Conservation (phyloP, 192 early-diverging fungal species). For the Bifiguratus adelaidae region DNA sequence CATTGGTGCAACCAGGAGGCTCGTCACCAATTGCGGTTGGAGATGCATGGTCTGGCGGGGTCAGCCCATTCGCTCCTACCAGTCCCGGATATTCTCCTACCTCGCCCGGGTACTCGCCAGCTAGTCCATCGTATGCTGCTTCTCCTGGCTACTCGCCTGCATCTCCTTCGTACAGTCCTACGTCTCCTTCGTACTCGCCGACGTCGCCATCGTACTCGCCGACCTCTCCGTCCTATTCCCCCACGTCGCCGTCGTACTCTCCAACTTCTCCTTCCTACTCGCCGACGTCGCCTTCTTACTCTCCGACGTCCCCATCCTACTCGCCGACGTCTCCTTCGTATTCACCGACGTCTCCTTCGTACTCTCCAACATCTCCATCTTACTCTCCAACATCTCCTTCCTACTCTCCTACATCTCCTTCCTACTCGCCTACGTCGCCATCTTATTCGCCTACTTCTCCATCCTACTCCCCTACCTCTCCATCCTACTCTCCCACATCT, state of each 20-base stretch:
- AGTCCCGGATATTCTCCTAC: slow-evolving; percentile 67
- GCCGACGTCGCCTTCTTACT: slow-evolving; percentile 48
- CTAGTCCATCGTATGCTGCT: slow-evolving; percentile 45
- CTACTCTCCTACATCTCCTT: slow-evolving; percentile 69
- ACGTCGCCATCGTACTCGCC: slow-evolving; percentile 51
- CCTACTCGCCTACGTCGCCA: slow-evolving; percentile 52
- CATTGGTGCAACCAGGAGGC: slow-evolving; percentile 67
- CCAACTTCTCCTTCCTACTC: slow-evolving; percentile 56
- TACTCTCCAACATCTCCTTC: slow-evolving; percentile 65
- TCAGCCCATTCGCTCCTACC: slow-evolving; percentile 40
- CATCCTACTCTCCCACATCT: slow-evolving; percentile 37
- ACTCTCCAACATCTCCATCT: slow-evolving; percentile 65
- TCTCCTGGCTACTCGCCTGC: slow-evolving; percentile 68
- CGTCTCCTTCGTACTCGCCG: slow-evolving; percentile 57
- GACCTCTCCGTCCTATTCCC: slow-evolving; percentile 55
- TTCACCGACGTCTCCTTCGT: slow-evolving; percentile 48
- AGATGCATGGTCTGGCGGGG: slow-evolving; percentile 33
- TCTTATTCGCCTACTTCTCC: slow-evolving; percentile 59
- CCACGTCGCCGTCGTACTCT: slow-evolving; percentile 48
- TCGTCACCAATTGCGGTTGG: slow-evolving; percentile 43
- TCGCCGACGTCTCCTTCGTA: slow-evolving; percentile 45
- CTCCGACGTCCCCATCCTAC: slow-evolving; percentile 28
- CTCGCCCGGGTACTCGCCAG: slow-evolving; percentile 60
- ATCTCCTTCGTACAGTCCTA: slow-evolving; percentile 53
- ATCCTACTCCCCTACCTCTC: slow-evolving; percentile 23